These are phyloP conservation scores for Gymnopilus dilepis DNA, from an alignment of 768 basidiomycete species.

Conservation along the genomic window DNA sequence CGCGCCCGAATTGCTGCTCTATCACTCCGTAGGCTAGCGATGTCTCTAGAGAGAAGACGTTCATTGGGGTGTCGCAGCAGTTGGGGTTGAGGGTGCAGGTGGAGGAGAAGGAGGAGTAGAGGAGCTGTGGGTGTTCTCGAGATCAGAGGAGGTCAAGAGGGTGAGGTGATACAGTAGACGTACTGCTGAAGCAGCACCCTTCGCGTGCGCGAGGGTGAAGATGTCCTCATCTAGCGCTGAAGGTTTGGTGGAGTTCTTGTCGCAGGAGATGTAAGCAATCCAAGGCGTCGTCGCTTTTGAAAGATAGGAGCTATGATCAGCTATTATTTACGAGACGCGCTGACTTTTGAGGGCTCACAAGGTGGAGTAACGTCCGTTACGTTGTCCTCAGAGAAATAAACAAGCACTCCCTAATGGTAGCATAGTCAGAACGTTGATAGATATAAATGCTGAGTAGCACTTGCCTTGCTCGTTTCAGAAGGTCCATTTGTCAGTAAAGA, in stretches of 20 bases:
- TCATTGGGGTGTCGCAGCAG: not conserved
- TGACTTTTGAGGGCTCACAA: not conserved
- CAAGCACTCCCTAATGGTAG: not conserved
- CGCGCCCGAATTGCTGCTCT: not conserved
- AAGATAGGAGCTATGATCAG: too few relatives aligned
- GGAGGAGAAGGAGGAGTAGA: slow-evolving; percentile 9
- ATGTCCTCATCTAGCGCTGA: slow-evolving; percentile 1
- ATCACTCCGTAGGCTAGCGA: not conserved
- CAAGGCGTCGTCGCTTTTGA: slow-evolving; percentile 4
- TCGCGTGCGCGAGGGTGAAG: slow-evolving; percentile 9
- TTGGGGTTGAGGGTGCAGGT: not conserved
- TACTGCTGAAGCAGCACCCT: slow-evolving; percentile 14
- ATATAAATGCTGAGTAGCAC: too few relatives aligned
- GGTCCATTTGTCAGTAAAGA: not conserved
- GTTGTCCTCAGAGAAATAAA: slow-evolving; percentile 13
- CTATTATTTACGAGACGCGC: too few relatives aligned
- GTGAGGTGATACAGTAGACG: too few relatives aligned
- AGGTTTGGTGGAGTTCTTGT: slow-evolving; percentile 5
- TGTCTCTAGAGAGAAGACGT: not conserved
- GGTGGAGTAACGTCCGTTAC: not conserved
- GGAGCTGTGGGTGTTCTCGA: not conserved
- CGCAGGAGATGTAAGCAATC: slow-evolving; percentile 15
- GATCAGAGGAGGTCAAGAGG: not conserved
- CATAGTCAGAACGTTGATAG: not conserved
- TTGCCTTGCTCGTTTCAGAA: not conserved